Percentiles rank a stretch among this genome's conserved stretches.
These are phyloP conservation scores for Cyberlindnera veronae DNA, from an alignment of 805 yeast species.

Conservation along the genomic window DNA sequence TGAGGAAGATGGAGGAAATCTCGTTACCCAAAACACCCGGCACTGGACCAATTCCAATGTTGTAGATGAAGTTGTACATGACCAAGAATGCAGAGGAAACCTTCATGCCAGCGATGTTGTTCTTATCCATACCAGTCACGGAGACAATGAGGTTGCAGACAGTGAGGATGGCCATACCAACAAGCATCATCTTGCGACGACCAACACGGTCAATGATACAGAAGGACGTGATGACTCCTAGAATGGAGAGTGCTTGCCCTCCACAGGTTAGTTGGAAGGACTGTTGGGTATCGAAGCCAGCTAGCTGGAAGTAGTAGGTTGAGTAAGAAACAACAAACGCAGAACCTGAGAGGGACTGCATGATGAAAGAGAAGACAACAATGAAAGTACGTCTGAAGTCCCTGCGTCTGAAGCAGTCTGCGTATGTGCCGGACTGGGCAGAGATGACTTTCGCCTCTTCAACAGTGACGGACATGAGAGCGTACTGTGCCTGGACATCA, in stretches of 20 bases:
- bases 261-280: conserved; percentile 36
- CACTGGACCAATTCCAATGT: conserved; percentile 36
- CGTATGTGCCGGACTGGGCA: conserved; percentile 29
- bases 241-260: conserved; percentile 30
- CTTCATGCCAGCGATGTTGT: conserved; percentile 22
- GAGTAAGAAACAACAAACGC: conserved; percentile 40
- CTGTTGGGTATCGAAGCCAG: conserved; percentile 41
- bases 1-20: conserved; percentile 33
- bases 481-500: conserved; percentile 28
- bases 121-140: conserved; percentile 24
- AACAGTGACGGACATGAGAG: conserved; percentile 30
- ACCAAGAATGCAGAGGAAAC: conserved; percentile 24
- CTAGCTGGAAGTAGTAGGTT: conserved; percentile 43
- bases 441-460: conserved; percentile 25
- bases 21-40: conserved; percentile 36
- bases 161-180: conserved; percentile 27
- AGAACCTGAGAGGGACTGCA: conserved; percentile 44
- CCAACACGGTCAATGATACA: conserved; percentile 31
- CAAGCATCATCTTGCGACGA: conserved; percentile 26
- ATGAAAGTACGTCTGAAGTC: conserved; percentile 41
- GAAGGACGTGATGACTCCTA: conserved; percentile 31
- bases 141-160: conserved; percentile 26
- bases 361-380: conserved; percentile 34
- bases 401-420: conserved; percentile 40
- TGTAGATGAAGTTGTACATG: conserved; percentile 31